Conservation (phyloP, 805 yeast species). For the Gaillardinia entomophila region DNA sequence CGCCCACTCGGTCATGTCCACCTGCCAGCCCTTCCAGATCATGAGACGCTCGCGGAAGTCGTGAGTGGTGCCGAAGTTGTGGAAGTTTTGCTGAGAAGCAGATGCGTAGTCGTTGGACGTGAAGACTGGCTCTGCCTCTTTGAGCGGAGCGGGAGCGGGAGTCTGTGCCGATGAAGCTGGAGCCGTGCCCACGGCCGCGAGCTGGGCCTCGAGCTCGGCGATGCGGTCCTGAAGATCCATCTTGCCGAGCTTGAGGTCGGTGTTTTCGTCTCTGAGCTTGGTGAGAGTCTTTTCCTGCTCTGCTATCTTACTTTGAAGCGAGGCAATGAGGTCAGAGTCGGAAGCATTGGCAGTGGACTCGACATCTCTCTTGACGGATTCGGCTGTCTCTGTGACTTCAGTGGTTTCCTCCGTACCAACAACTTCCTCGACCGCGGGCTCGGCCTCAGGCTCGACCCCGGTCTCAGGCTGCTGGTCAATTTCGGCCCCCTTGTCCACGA, state of each 20-base stretch:
- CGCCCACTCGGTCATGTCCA: slow-evolving; percentile 83
- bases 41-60: slow-evolving; percentile 53
- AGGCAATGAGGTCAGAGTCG: no score
- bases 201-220: slow-evolving; percentile 19
- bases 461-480: no score
- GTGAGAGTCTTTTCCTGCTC: slow-evolving; percentile 29
- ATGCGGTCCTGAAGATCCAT: slow-evolving; percentile 35
- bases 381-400: slow-evolving; percentile 3
- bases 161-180: slow-evolving; percentile 2
- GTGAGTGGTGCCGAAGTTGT: slow-evolving; percentile 24
- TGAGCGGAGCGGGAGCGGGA: slow-evolving; percentile 5
- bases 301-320: slow-evolving; percentile 20
- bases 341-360: no score
- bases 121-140: slow-evolving; percentile 24
- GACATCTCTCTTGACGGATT: slow-evolving; percentile 4
- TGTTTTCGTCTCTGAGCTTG: slow-evolving; percentile 35
- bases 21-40: slow-evolving; percentile 80
- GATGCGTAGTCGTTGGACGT: slow-evolving; percentile 27
- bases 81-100: slow-evolving; percentile 14
- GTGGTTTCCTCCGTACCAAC: slow-evolving; percentile 1
- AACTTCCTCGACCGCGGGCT: slow-evolving; percentile 7
- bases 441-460: slow-evolving; percentile 6
- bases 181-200: slow-evolving; percentile 5
- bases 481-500: slow-evolving; percentile 11
- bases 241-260: slow-evolving; percentile 32